Base-by-base conservation (phyloP, 1,139 yeast species). In the Geotrichum carabidarum region DNA sequence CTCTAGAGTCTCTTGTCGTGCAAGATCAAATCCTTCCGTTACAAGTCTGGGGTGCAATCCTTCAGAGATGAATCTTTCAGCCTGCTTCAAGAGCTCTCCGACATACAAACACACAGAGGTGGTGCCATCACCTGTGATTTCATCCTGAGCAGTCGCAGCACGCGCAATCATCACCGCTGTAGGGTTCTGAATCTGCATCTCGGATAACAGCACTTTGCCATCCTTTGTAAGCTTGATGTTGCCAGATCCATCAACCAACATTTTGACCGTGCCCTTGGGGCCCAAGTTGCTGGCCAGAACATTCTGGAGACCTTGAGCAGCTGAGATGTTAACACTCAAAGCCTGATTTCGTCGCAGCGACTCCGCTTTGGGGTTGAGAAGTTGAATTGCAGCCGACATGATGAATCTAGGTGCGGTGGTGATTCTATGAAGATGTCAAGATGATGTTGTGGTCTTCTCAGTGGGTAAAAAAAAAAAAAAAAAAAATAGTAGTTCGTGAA, bases 141-240 rank as follows among this genome's bases (percentile, higher is more conserved):
- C 99, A 71, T 93, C 99, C 73, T 93, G 99, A 0, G 99, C 97
- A 49, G 96, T 84, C 53, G 99, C 99, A 9, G 98, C 99, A 61
- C 98, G 79, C 2, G 99, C 78, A 75, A 93, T 93, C 95, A 94
- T 87, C 38, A 93, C 95, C 0, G 99, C 99, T 2, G 99, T 94
- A n/a, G 99, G 99, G 62, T 93, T 93, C 71, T 93, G 98, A 70
- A 93, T 94, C 73, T 94, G 99, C 99, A 93, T 93, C 69, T 93
- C 99, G 32, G 89, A 81, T 58, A 93, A 76, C 60, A 93, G 77
- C 12, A 94, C 98, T 68, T 93, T 91, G 56, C 99, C 99, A 71
- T 93, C 99, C 70, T 93, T 93, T 58, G 99, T 93, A 65, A 93
- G 81, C 73, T 93, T 94, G 71, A 93, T 86, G 66, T 85, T 84